Evolutionary conservation across 768 basidiomycete species (phyloP).

Genomic region (Rhodosporidiobolus sp.): DNA sequence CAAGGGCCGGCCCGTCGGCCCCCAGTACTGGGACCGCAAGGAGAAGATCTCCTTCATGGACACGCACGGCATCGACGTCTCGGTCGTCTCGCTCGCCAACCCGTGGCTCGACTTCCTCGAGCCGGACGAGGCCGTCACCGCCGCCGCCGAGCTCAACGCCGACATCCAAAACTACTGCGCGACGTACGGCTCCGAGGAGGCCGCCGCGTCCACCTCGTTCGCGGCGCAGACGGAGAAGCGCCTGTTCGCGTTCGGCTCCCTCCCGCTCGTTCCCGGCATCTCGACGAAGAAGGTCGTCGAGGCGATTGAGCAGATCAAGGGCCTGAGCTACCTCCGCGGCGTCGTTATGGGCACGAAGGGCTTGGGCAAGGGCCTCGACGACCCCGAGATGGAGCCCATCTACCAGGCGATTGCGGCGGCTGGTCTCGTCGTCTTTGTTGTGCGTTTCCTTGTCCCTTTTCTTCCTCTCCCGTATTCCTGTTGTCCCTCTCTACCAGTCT

Average conservation of each 20-base stretch:
- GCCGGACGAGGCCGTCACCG: constrained; percentile 61
- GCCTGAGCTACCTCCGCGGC: constrained; percentile 65
- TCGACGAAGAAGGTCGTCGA: constrained; percentile 60
- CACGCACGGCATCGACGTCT: constrained; percentile 71
- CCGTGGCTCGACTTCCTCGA: constrained; percentile 88
- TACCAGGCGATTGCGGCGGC: constrained; percentile 73
- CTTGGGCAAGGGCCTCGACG: constrained; percentile 75
- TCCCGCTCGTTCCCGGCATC: constrained; percentile 73
- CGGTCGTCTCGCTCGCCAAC: constrained; percentile 60
- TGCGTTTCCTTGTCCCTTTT: constrained; percentile 11
- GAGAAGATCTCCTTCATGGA: constrained; percentile 85
- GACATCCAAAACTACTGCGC: constrained; percentile 78
- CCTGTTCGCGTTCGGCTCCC: constrained; percentile 76
- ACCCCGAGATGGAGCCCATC: constrained; percentile 69
- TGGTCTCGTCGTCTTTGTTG: constrained; percentile 70
- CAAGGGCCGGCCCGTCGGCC: constrained; percentile 72
- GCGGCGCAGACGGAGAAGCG: constrained; percentile 55
- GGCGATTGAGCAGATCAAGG: constrained; percentile 64
- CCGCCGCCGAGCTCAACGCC: constrained; percentile 69
- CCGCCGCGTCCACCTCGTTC: constrained; percentile 18
- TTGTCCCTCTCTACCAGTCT: no score
- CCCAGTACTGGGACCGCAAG: constrained; percentile 69
- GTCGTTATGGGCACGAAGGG: constrained; percentile 80
- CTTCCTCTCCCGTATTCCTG: neutral
- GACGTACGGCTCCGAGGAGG: constrained; percentile 49